These are phyloP conservation scores for Rhexocercosporidium sp. DNA, from an alignment of 2,329 filamentous ascomycete genomes.

Conservation along the genomic window DNA sequence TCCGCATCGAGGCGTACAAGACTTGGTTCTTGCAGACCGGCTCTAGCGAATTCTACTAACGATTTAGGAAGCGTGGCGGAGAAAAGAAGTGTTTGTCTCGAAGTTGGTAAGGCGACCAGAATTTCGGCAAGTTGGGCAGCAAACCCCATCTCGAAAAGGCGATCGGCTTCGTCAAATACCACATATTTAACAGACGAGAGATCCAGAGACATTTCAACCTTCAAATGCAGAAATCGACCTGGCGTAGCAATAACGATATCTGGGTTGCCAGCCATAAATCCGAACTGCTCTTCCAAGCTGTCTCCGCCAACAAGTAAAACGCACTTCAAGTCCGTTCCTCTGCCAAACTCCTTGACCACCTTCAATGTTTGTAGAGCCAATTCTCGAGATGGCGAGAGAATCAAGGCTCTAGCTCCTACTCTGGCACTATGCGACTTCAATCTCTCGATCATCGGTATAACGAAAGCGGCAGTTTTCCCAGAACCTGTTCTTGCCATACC, in stretches of 20 bases:
- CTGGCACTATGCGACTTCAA: constrained; percentile 86
- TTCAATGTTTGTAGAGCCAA: constrained; percentile 93
- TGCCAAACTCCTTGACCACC: constrained; percentile 92
- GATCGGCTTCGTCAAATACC: constrained; percentile 96
- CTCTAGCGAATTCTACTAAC: constrained; percentile 92
- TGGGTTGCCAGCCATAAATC: constrained; percentile 89
- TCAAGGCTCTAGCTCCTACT: constrained; percentile 83
- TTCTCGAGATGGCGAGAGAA: constrained; percentile 92
- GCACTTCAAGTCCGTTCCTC: constrained; percentile 89
- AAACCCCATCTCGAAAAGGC: constrained; percentile 98
- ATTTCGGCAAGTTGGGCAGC: constrained; percentile 93
- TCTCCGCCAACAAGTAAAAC: constrained; percentile 93
- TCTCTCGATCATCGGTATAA: constrained; percentile 97
- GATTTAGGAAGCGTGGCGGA: constrained; percentile 94
- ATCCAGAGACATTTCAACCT: constrained; percentile 94
- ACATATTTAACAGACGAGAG: constrained; percentile 92
- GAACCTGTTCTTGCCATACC: constrained; percentile 99
- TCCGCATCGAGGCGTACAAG: constrained; percentile 91
- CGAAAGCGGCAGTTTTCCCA: constrained; percentile 97
- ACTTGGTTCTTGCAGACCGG: constrained; percentile 89
- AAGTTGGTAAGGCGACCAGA: constrained; percentile 81
- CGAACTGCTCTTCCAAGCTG: constrained; percentile 93
- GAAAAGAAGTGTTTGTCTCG: constrained; percentile 89
- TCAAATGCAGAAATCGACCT: constrained; percentile 92
- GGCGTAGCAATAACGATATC: constrained; percentile 98